Base-by-base conservation (phyloP, 352 stramenopile genomes). In the Phytophthora pluvialis region DNA sequence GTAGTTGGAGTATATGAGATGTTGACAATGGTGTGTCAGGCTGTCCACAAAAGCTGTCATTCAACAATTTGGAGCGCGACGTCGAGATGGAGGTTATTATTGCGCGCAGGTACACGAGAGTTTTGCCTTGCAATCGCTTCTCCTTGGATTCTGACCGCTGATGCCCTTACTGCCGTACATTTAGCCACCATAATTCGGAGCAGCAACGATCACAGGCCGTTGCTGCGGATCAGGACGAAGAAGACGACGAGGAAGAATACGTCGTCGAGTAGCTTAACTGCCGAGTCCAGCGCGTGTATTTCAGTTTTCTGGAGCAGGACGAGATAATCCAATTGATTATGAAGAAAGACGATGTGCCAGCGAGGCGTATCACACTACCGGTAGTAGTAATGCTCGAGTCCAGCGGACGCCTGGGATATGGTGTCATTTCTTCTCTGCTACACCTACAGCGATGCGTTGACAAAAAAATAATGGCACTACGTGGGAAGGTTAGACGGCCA, bases 41-140 rank as follows among this genome's bases (percentile, higher is more conserved):
- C 11, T 95, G 88, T 43, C 86, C 78, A 5, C 75, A 93, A 21
- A 78, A 81, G 42, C 53, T 95, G 32, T 53, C 65, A 15, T 71
- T 89, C 44, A 67, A 70, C 16, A 80, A 64, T 13, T 75, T 95
- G 36, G 88, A 95, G 65, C 88, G 86, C 42, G 83, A 95, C 42
- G 84, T 95, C 40, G 86, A 94, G 69, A 95, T 95, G 84, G 88
- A 95, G 55, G 81, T 95, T 18, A 78, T 93, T 42, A 80, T 93
- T 63, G 78, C 60, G n/a, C 73, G 78, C 45, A 74, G 64, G 83
- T 91, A 64, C 39, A 59, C 64, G 36, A 38, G 5, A 15, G 48
- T 32, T 4, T 42, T 26, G 18, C 12, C 40, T 46, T 16, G 16
- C 16, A 32, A 11, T 12, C 49, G 28, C 35, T 26, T 38, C 28